Percentiles rank a stretch among this genome's conserved stretches.
Evolutionary conservation across 768 basidiomycete species (phyloP).

Genomic region (Cubamyces sp.): DNA sequence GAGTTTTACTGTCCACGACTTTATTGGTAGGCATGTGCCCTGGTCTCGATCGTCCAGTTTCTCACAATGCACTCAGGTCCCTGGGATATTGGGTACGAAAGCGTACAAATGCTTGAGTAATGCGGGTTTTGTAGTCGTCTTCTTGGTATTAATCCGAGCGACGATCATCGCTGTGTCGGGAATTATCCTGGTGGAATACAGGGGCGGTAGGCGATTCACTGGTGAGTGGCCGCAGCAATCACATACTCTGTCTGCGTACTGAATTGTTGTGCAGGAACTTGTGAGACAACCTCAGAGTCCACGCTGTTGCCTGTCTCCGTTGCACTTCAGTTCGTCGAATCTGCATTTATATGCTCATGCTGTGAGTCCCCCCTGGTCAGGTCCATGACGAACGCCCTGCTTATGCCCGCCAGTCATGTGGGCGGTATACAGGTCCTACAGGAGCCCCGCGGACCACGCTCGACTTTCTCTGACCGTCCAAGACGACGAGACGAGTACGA

Average conservation of each 20-base stretch:
- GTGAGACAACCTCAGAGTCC: constrained; percentile 41
- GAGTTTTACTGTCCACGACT: constrained; percentile 26
- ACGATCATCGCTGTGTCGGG: constrained; percentile 47
- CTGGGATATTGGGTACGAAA: constrained; percentile 67
- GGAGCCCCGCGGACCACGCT: constrained; percentile 54
- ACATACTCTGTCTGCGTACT: not conserved
- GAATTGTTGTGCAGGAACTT: constrained; percentile 45
- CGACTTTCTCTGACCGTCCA: constrained; percentile 57
- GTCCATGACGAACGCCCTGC: not conserved
- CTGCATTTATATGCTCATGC: constrained; percentile 61
- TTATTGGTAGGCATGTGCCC: constrained; percentile 27
- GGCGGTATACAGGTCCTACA: constrained; percentile 57
- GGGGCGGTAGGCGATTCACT: constrained; percentile 48
- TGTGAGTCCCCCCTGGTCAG: constrained; percentile 47
- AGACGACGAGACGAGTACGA: constrained; percentile 39
- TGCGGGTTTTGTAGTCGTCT: constrained; percentile 53
- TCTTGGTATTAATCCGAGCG: constrained; percentile 47
- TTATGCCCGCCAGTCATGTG: constrained; percentile 47
- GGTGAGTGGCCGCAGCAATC: constrained; percentile 39
- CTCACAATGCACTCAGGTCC: constrained; percentile 45
- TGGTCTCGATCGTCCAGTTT: not conserved
- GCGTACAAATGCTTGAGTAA: constrained; percentile 67
- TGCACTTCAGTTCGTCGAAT: constrained; percentile 54
- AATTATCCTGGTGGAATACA: constrained; percentile 45
- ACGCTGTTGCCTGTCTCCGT: constrained; percentile 44